Evolutionary conservation across 1,284 basidiomycete species (phyloP).

Genomic region (Porodaedalea pini): DNA sequence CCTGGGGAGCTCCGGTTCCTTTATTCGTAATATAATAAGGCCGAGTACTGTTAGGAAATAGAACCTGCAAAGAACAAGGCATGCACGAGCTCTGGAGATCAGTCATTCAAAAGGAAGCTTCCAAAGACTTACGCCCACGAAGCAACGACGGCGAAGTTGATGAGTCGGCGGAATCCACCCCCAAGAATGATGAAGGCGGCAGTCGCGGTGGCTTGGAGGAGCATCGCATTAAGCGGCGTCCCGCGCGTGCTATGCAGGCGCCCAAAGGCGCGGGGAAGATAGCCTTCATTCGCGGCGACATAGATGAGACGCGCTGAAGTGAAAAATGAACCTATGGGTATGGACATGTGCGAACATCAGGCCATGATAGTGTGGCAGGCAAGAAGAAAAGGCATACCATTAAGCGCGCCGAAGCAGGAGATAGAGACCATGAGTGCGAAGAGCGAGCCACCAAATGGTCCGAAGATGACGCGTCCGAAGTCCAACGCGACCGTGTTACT

Average conservation of each 20-base stretch:
- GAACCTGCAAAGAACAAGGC: constrained; percentile 39
- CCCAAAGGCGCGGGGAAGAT: constrained; percentile 81
- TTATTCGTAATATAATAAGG: constrained; percentile 82
- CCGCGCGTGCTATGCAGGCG: constrained; percentile 66
- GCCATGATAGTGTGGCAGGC: neutral
- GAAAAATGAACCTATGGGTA: constrained; percentile 62
- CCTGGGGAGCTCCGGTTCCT: constrained; percentile 88
- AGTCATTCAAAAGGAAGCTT: neutral
- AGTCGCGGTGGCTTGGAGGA: constrained; percentile 74
- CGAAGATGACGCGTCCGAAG: constrained; percentile 86
- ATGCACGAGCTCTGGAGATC: too few relatives aligned
- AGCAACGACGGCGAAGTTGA: constrained; percentile 86
- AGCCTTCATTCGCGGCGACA: constrained; percentile 85
- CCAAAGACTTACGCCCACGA: constrained; percentile 62
- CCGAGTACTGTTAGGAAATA: constrained; percentile 90
- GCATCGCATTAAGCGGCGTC: constrained; percentile 84
- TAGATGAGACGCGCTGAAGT: constrained; percentile 84
- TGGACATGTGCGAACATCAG: neutral
- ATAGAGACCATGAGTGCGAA: constrained; percentile 92
- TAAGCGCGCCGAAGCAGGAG: constrained; percentile 91
- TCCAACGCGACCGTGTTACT: constrained; percentile 95
- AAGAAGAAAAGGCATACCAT: constrained; percentile 46
- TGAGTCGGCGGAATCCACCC: constrained; percentile 82
- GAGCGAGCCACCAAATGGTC: constrained; percentile 78
- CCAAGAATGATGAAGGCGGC: constrained; percentile 77